Evolutionary conservation across 306 rosid species (phyloP), one percentile per base, ranked within the genome.

Genomic region (Lathyrus aphaca): DNA sequence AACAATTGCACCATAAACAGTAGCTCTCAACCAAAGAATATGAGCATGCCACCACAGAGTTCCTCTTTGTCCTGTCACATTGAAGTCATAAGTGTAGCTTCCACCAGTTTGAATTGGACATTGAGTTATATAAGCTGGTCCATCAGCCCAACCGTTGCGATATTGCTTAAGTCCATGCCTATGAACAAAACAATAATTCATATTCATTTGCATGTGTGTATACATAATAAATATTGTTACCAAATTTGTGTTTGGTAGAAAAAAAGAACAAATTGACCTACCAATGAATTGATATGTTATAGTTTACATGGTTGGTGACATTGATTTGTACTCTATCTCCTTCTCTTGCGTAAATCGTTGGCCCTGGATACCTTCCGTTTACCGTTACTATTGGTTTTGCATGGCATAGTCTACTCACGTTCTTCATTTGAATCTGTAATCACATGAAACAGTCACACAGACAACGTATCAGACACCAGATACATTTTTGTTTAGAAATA

Each of bases 41-140:
- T 90, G 94, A 38, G 96, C 96, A 87, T 90, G 96, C 96, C 93
- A 90, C 94, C 96, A 90, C 8, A 90, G 53, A 2, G 96, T 90
- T 71, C 93, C 94, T 74, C 94, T 85, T 75, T 90, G 96, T 29
- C 86, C 94, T 14, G 94, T 90, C 16, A 87, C 89, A n/a, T 90
- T 90, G 84, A 87, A 90, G 77, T 81, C 85, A 6, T 90, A 90
- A 1, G 84, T 82, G 72, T 90, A 90, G 86, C 91, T 87, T 58
- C 35, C 74, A 5, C 94, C 88, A 0, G 82, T 85, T 61, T 80
- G 87, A 12, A 87, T 90, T 35, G 96, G 96, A 71, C 96, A 90
- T 59, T 90, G 96, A 59, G 94, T 87, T 2, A 90, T 69, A 67
- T 87, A 89, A 76, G 96, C 96, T 2, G 93, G 96, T 60, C 93